Base-by-base conservation (phyloP, 2,329 filamentous ascomycete genomes). In the Ophiostoma australiae region DNA sequence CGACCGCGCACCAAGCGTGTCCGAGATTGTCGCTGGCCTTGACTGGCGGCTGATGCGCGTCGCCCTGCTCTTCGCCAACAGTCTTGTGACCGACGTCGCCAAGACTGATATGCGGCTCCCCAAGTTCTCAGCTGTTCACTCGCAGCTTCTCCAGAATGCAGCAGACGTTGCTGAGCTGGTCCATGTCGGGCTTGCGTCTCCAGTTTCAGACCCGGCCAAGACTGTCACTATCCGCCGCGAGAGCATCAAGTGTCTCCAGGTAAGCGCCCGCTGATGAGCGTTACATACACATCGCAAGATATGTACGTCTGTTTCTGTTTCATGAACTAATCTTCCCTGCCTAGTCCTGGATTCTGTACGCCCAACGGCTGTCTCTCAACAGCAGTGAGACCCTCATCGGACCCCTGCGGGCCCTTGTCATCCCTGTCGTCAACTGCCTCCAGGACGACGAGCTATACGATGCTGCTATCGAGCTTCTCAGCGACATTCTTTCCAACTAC, bases 271-370 rank as follows among this genome's bases (percentile, higher is more conserved):
- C 23, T 23, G 6, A 10, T 23, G 11, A 39, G 10, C 37, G n/a
- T 55, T 31, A 31, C 27, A 31, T 31, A 31, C 27, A 58, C 13
- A 10, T 27, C 8, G 52, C 27, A 58, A 15, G 31, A 65, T 6
- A 23, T 23, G 31, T 6, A 20, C 27, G 13, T 2, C 58, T 55
- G 52, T 35, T 33, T 63, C 17, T 5, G 4, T 13, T 63, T 35
- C 20, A 63, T 17, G 35, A 63, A 63, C 58, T 20, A 15, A 15
- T 27, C 52, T 58, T 48, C 7, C 55, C 11, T 31, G 7, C n/a
- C 5, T 52, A 91, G 89, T 85, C 89, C 4, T 94, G 91, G 91
- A 85, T 93, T 41, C 84, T 87, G 75, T 93, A 93, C 76, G 89
- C 88, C 5, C 90, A 93, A 75, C 85, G 87, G 44, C 83, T 86